These are phyloP conservation scores for Neurospora sp. DNA, from an alignment of 495 filamentous ascomycete genomes.

Conservation along the genomic window DNA sequence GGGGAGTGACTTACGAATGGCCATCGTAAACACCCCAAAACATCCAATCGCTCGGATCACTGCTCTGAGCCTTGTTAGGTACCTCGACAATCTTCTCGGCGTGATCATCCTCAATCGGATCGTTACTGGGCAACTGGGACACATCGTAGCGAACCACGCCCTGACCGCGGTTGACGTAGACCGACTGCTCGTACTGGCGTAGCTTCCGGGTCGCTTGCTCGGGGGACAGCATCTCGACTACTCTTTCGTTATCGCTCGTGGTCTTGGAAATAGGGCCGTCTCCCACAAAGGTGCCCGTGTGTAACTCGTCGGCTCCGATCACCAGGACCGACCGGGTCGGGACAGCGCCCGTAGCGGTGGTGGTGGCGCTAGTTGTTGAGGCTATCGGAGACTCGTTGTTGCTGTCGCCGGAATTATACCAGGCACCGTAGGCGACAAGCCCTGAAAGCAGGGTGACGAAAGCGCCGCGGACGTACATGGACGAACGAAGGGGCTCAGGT, in stretches of 20 bases:
- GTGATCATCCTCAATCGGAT: constrained; percentile 97
- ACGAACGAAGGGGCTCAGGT: constrained; percentile 33
- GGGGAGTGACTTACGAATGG: constrained; percentile 56
- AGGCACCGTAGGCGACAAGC: constrained; percentile 42
- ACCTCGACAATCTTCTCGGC: constrained; percentile 94
- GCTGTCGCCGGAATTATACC: constrained; percentile 35
- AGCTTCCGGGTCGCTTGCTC: constrained; percentile 89
- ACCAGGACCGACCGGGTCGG: constrained; percentile 49
- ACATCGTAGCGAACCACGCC: constrained; percentile 93
- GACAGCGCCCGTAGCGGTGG: constrained; percentile 10
- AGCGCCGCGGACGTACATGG: constrained; percentile 40
- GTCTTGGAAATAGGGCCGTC: constrained; percentile 79
- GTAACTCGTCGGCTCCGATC: constrained; percentile 75
- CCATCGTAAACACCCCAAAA: constrained; percentile 99
- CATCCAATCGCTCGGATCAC: constrained; percentile 81
- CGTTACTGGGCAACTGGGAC: constrained; percentile 90
- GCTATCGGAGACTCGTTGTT: constrained; percentile 12
- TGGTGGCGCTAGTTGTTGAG: constrained; percentile 4
- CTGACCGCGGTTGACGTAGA: constrained; percentile 76
- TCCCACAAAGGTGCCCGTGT: constrained; percentile 67
- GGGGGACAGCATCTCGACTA: constrained; percentile 91
- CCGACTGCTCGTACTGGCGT: constrained; percentile 81
- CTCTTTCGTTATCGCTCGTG: constrained; percentile 63
- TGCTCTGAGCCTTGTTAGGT: constrained; percentile 39
- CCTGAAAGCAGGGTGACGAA: constrained; percentile 33